Base-by-base conservation (phyloP, 164 flowering plant species). In the Vitis cinerea region DNA sequence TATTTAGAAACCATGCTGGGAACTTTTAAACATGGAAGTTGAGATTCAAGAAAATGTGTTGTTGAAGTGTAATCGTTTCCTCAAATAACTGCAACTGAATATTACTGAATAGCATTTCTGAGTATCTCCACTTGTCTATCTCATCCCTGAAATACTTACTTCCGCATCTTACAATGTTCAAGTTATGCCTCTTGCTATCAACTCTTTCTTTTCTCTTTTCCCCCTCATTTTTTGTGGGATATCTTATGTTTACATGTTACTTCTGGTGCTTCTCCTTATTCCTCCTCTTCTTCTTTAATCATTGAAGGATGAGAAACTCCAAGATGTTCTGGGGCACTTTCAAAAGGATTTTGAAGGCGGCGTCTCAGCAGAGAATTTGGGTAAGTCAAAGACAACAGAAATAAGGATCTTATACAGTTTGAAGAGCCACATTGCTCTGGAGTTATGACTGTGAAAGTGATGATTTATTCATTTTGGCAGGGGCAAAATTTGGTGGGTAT, bases 281-380 rank as follows among this genome's bases (percentile, higher is more conserved):
- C 44, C 44, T 37, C 44, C 7, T 3, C 44, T 4, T 37, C 66
- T 70, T 12, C 50, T 49, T n/a, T 19, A 13, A 23, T 58, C 13
- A 61, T 66, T 61, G 47, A 75, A 89, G 93, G 93, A 84, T 77
- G 91, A 80, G 63, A 89, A 87, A 72, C 76, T 89, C 70, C 87
- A 85, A 61, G 65, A 81, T 75, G 82, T 85, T 64, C 71, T 89
- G 76, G 93, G 93, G 55, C 91, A 89, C 73, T 84, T 89, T 27
- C 88, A 87, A 71, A 89, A 87, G 56, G 93, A 87, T 78, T 89
- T 89, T 75, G 91, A 89, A 82, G 91, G 89, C 59, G 91, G 84
- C 10, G 86, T 87, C 67, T 87, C 93, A n/a, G 87, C 87, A 23
- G 93, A 87, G 69, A 87, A 83, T 78, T 72, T 89, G 77, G 93